phyloP scores from a whole-genome alignment of 1,284 basidiomycete species.

The Leccinum subrobustum region DNA sequence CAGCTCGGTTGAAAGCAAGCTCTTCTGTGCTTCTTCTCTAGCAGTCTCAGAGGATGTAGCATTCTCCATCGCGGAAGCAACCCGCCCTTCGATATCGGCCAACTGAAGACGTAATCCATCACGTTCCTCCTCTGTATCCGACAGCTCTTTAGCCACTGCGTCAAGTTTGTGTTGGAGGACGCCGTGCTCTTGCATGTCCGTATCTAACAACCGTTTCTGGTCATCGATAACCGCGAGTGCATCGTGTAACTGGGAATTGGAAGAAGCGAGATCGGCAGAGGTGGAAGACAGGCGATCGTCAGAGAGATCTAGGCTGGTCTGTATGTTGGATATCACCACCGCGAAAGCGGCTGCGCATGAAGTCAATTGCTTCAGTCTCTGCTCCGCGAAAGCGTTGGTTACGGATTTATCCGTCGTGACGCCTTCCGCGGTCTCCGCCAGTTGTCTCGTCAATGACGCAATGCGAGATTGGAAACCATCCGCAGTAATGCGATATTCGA shows the following conservation, averaged over 20 bases:
- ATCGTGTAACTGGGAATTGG: slow-evolving; percentile 16
- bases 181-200: slow-evolving; percentile 10
- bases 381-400: background rate
- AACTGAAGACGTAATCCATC: slow-evolving; percentile 16
- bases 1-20: slow-evolving; percentile 21
- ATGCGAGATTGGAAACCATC: slow-evolving; percentile 50
- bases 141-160: slow-evolving; percentile 16
- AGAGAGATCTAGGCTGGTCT: slow-evolving; percentile 30
- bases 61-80: slow-evolving; percentile 32
- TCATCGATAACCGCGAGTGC: slow-evolving; percentile 17
- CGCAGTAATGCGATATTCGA: slow-evolving; percentile 68
- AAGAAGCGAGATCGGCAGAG: slow-evolving; percentile 14
- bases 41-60: slow-evolving; percentile 33
- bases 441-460: slow-evolving; percentile 29
- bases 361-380: slow-evolving; percentile 33
- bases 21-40: slow-evolving; percentile 38
- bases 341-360: slow-evolving; percentile 33
- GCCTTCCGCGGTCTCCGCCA: slow-evolving; percentile 10
- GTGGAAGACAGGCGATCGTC: slow-evolving; percentile 15
- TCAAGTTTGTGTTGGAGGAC: slow-evolving; percentile 20
- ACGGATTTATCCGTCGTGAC: background rate
- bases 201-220: slow-evolving; percentile 10
- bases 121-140: slow-evolving; percentile 19
- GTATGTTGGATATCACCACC: slow-evolving; percentile 39
- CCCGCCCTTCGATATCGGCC: slow-evolving; percentile 30